These are phyloP conservation scores for Aspergillus viridinutans DNA, from an alignment of 2,329 filamentous ascomycete species.

Conservation along the genomic window DNA sequence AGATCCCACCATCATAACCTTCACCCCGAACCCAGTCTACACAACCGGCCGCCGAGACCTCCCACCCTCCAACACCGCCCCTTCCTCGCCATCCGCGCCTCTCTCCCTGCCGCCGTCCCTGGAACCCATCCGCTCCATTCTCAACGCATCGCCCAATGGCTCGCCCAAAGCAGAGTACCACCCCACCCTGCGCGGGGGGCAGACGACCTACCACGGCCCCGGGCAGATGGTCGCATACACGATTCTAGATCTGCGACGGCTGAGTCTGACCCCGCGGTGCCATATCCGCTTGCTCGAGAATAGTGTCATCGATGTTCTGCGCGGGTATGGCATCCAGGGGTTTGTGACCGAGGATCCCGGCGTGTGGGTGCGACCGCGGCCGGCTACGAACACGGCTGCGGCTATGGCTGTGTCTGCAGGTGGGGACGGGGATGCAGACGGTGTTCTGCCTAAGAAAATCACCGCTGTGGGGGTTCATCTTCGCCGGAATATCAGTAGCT, in stretches of 20 bases:
- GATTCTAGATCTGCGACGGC: slow-evolving; percentile 71
- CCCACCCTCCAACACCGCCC: slow-evolving; percentile 35
- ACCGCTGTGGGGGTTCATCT: slow-evolving; percentile 91
- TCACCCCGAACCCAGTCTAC: slow-evolving; percentile 77
- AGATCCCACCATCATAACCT: slow-evolving; percentile 71
- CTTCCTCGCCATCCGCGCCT: slow-evolving; percentile 15
- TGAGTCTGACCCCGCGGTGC: slow-evolving; percentile 64
- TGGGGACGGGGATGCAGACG: background rate
- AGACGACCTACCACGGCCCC: slow-evolving; percentile 92
- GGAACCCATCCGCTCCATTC: slow-evolving; percentile 35
- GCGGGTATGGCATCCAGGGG: slow-evolving; percentile 56
- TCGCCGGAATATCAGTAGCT: slow-evolving; percentile 73
- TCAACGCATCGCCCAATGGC: slow-evolving; percentile 19
- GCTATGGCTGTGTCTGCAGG: background rate
- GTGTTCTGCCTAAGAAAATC: slow-evolving; percentile 58
- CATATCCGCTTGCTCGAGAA: slow-evolving; percentile 78
- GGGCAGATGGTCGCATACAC: slow-evolving; percentile 93
- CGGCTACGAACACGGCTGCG: background rate
- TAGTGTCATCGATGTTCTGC: slow-evolving; percentile 65
- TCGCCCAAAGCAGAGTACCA: slow-evolving; percentile 56
- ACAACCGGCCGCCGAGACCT: slow-evolving; percentile 82
- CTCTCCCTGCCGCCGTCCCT: slow-evolving; percentile 35
- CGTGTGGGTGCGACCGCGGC: slow-evolving; percentile 61
- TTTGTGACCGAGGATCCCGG: slow-evolving; percentile 72
- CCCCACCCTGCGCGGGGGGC: slow-evolving; percentile 75